Evolutionary conservation across 805 yeast species (phyloP).

Genomic region (Saturnispora serradocipensis): DNA sequence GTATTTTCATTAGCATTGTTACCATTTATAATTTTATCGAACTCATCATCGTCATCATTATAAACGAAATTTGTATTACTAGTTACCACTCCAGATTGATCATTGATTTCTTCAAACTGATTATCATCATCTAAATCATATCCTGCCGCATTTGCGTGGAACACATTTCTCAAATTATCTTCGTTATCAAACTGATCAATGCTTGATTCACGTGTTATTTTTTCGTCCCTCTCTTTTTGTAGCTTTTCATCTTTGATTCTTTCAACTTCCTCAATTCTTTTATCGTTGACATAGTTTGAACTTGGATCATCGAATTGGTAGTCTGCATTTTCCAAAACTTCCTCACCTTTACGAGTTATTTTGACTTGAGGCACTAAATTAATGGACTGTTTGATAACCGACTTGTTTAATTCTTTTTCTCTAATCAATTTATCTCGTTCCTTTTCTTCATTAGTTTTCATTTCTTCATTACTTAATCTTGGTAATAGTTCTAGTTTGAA

Average conservation of each 20-base stretch:
- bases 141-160: constrained; percentile 5
- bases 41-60: constrained; percentile 15
- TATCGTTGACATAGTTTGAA: constrained; percentile 18
- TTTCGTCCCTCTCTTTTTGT: constrained; percentile 5
- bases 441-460: constrained; percentile 62
- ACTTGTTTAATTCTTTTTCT: constrained; percentile 56
- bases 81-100: constrained; percentile 5
- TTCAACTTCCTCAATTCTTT: constrained; percentile 19
- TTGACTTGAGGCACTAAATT: constrained; percentile 50
- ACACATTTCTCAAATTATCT: constrained; percentile 1
- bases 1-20: background rate
- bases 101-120: constrained; percentile 1
- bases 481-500: constrained; percentile 53
- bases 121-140: constrained; percentile 5
- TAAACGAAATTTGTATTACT: constrained; percentile 7
- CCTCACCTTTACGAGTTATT: constrained; percentile 85
- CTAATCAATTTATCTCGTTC: constrained; percentile 63
- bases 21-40: constrained; percentile 12
- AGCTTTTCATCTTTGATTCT: constrained; percentile 11
- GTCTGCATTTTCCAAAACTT: constrained; percentile 51
- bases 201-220: constrained; percentile 10
- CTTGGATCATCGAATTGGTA: constrained; percentile 18
- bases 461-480: constrained; percentile 59
- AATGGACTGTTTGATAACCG: constrained; percentile 43
- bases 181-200: background rate